Base-by-base conservation (phyloP, 2,329 filamentous ascomycete species). In the Parastagonospora nodorum region DNA sequence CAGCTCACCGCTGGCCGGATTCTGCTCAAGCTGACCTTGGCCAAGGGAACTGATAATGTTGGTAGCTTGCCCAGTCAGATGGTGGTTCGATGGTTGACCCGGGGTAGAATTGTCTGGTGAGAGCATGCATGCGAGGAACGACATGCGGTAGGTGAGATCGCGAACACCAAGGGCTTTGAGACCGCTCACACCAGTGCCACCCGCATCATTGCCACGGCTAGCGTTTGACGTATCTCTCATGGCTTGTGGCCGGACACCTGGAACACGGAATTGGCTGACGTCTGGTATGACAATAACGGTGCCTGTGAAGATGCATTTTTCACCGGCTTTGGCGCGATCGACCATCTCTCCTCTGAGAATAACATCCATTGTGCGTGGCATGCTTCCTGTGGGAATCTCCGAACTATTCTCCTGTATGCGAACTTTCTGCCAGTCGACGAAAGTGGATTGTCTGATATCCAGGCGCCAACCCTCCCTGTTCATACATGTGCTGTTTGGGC, bases 401-500 rank as follows among this genome's bases (percentile, higher is more conserved):
- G 93, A 93, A 61, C 92, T 96, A 78, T 97, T 99, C 75, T 99
- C 94, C 75, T 99, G 94, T 55, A 97, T 91, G 57, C 95, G 89
- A 19, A 97, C 92, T 74, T 97, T 97, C 72, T 99, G 94, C 94
- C 94, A 99, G 77, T 99, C 94, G 55, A 99, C 89, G 71, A 99
- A 99, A 0, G 92, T 97, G 74, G 92, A 97, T 74, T 96, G 93
- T 37, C 91, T 84, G 67, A 99, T 97, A 65, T 99, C 93, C n/a
- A 99, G 78, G 60, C 92, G 87, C 94, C 94, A 99, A n/a, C 89
- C 91, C 51, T 88, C 79, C 24, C 94, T 87, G 77, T 99, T 99
- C 64, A 87, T 87, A 72, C 94, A 99, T 6, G 84, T 89, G 24
- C 80, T 73, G 69, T 97, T 97, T 8, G 94, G 93, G 64, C 94